Base-by-base conservation (phyloP, 257 asterid genomes). In the Gentiana dahurica region DNA sequence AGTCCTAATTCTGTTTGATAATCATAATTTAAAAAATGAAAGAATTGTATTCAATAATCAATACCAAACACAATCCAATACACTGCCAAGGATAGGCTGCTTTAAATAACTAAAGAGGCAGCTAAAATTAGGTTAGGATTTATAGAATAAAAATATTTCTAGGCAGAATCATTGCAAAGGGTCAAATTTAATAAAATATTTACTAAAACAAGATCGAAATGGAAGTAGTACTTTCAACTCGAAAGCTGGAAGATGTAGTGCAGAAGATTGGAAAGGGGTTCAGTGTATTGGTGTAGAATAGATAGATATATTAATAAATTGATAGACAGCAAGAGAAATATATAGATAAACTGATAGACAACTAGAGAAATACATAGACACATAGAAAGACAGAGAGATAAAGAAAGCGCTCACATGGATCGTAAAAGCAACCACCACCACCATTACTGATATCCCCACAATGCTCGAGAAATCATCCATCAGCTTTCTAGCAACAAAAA, bases 401-500 rank as follows among this genome's bases (percentile, higher is more conserved):
- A 70, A 59, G 60, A 65, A 60, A 69, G 66, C 51, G 49, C 80
- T 55, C 77, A 90, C 98, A 73, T 79, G 82, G 64, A 78, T 66
- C 51, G 98, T 82, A 77, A 82, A 84, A 68, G 75, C 76, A 38
- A 84, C 53, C 8, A 85, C 86, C n/a, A 84, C 66, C 60, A 76
- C 82, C 83, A 90, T 87, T 54, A 90, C 79, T 57, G 86, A 83
- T 62, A 77, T 70, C 54, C 96, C 96, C 85, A 81, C 76, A 62
- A 82, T 69, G 63, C 71, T 45, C 13, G 84, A 70, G 68, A 77
- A 84, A 75, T 84, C 95, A 67, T 80, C 75, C 73, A 82, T 70
- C 60, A 87, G 80, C 80, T 90, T 87, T 75, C 84, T 68, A 65
- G 94, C 98, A 70, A 90, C 94, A 76, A 90, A 90, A 71, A 77